Percentiles rank a stretch among this genome's conserved stretches.
These are phyloP conservation scores for Neurospora tetrasperma DNA, from an alignment of 495 filamentous ascomycete genomes.

Conservation along the genomic window DNA sequence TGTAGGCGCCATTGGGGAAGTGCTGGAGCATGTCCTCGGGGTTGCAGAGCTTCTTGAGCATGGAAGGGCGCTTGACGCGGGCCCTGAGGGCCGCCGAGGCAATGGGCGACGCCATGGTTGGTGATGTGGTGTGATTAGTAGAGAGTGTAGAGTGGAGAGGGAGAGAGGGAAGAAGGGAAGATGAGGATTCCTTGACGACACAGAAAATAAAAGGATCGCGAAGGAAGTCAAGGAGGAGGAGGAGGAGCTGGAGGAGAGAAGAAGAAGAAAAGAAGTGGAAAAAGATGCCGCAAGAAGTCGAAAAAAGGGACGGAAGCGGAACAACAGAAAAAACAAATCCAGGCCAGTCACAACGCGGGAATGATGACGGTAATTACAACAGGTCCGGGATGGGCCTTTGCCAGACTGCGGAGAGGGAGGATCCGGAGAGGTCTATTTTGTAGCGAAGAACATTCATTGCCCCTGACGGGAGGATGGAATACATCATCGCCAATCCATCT, in stretches of 20 bases:
- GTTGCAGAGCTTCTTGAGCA: conserved; percentile 68
- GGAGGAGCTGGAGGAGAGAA: background rate
- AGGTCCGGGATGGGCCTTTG: background rate
- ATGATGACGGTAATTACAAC: background rate
- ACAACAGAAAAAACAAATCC: background rate
- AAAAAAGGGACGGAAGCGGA: background rate
- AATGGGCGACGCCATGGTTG: conserved; percentile 35
- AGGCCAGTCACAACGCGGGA: background rate
- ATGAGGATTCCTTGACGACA: background rate
- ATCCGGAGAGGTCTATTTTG: no score
- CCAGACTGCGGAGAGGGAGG: background rate
- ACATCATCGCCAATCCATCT: background rate
- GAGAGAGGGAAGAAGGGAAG: background rate
- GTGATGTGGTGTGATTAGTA: background rate
- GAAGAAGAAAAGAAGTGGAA: background rate
- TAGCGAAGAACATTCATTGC: no score
- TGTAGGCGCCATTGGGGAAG: conserved; percentile 73
- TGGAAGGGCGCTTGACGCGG: conserved; percentile 63
- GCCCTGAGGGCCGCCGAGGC: conserved; percentile 67
- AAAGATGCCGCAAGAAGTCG: background rate
- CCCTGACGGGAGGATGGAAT: background rate
- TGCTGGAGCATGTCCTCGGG: conserved; percentile 70
- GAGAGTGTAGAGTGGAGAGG: background rate
- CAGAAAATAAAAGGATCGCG: background rate
- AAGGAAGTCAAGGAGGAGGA: background rate